Percentiles rank a stretch among this genome's conserved stretches.
phyloP scores from a whole-genome alignment of 2,329 filamentous ascomycete species.

The Xylaria sp. region DNA sequence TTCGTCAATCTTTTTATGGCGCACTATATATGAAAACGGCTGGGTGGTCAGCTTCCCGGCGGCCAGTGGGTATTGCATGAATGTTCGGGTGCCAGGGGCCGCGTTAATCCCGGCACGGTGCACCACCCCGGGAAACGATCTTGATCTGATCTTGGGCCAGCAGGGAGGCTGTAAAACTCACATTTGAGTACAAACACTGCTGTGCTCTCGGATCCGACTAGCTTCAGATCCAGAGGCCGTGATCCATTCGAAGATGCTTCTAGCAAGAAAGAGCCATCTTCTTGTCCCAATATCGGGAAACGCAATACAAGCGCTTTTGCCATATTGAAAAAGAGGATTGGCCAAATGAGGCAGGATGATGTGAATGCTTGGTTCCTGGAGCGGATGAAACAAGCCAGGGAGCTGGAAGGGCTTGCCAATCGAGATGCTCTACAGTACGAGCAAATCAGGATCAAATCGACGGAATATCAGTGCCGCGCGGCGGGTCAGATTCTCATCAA shows the following conservation, averaged over 20 bases:
- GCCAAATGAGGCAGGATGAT: conserved; percentile 1
- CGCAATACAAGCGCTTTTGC: conserved; percentile 59
- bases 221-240: conserved; percentile 69
- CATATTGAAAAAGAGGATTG: conserved; percentile 35
- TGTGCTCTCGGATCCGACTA: conserved; percentile 75
- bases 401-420: conserved; percentile 3
- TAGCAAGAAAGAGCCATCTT: conserved; percentile 67
- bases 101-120: conserved; percentile 28
- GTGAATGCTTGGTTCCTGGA: conserved; percentile 1
- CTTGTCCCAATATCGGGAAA: conserved; percentile 65
- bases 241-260: conserved; percentile 63
- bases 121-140: conserved; percentile 19
- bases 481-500: conserved; percentile 3
- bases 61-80: conserved; percentile 39
- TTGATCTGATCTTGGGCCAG: conserved; percentile 5
- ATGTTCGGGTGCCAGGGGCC: conserved; percentile 38
- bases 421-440: conserved; percentile 3
- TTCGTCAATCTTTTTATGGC: conserved; percentile 63
- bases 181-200: conserved; percentile 66
- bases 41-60: conserved; percentile 35
- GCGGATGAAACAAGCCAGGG: conserved; percentile 13
- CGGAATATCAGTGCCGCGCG: not conserved
- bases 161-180: conserved; percentile 54
- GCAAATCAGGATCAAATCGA: conserved; percentile 6
- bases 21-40: conserved; percentile 56